phyloP scores from a whole-genome alignment of 2,329 filamentous ascomycete species.

The Fusarium nanum region DNA sequence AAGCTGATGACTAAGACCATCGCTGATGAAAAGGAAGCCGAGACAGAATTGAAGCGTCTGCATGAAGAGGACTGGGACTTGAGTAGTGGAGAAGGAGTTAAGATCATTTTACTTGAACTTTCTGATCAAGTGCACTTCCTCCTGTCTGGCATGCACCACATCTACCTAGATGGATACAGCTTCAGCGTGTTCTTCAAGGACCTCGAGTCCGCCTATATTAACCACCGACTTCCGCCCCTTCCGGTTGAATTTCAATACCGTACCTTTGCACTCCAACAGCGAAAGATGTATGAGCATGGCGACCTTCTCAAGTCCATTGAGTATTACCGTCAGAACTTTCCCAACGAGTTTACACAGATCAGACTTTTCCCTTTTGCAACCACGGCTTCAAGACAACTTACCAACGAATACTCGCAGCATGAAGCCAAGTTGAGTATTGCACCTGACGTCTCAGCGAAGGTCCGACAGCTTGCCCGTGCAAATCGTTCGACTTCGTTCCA shows the following conservation, averaged over 20 bases:
- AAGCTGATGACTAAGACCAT: not conserved
- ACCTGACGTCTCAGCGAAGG: not conserved
- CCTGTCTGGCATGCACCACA: conserved; percentile 9
- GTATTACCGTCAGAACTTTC: not conserved
- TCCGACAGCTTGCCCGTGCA: not conserved
- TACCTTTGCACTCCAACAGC: not conserved
- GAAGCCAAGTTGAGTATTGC: not conserved
- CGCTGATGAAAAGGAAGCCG: not conserved
- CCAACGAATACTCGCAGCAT: not conserved
- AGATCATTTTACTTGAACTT: not conserved
- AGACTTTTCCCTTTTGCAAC: not conserved
- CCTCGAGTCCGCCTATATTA: not conserved
- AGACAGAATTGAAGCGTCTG: not conserved
- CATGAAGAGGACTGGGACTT: not conserved
- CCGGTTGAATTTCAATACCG: not conserved
- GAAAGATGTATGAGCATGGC: not conserved
- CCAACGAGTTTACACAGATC: not conserved
- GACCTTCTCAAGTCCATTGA: not conserved
- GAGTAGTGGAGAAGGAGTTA: not conserved
- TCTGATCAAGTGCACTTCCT: conserved; percentile 7
- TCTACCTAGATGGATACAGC: conserved; percentile 11
- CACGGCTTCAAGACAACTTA: not conserved
- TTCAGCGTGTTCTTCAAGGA: not conserved
- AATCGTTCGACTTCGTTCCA: not conserved
- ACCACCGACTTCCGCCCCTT: not conserved